These are phyloP conservation scores for Colletotrichum cuscutae DNA, from an alignment of 2,329 filamentous ascomycete genomes.

Conservation along the genomic window DNA sequence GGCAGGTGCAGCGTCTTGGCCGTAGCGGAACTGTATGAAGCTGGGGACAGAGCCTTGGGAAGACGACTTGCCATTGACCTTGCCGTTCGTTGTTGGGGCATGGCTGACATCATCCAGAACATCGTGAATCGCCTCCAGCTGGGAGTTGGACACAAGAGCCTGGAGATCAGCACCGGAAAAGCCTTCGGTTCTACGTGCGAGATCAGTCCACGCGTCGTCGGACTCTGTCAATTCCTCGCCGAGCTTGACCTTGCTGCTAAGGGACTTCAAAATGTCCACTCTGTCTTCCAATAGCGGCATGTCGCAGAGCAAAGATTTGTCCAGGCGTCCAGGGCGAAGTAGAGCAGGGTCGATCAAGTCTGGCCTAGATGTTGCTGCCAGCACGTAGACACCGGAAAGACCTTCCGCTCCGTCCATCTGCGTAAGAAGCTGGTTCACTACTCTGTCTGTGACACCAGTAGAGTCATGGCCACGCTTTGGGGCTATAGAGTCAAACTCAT, in stretches of 20 bases:
- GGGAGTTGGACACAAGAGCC: conserved; percentile 94
- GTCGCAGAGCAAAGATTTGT: conserved; percentile 93
- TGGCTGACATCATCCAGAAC: conserved; percentile 72
- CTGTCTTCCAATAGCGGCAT: conserved; percentile 85
- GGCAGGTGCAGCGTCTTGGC: conserved; percentile 62
- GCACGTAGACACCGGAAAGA: conserved; percentile 91
- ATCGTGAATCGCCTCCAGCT: conserved; percentile 96
- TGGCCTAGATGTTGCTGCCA: conserved; percentile 92
- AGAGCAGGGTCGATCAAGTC: conserved; percentile 96
- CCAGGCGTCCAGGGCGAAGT: conserved; percentile 88
- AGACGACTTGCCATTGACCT: conserved; percentile 41
- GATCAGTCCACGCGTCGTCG: conserved; percentile 70
- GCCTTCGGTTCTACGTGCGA: conserved; percentile 84
- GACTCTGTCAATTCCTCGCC: conserved; percentile 70
- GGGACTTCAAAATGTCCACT: conserved; percentile 85
- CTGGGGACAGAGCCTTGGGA: conserved; percentile 53
- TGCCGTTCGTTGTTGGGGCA: conserved; percentile 46
- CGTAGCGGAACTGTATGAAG: conserved; percentile 89
- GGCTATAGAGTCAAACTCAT: conserved; percentile 98
- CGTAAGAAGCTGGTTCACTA: conserved; percentile 97
- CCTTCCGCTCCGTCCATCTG: conserved; percentile 99
- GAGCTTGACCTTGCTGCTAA: conserved; percentile 84
- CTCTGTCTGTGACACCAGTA: conserved; percentile 97
- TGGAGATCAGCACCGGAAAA: conserved; percentile 96
- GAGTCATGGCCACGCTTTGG: conserved; percentile 97